phyloP scores from a whole-genome alignment of 1,284 basidiomycete genomes.

The Amylostereum chailletii region DNA sequence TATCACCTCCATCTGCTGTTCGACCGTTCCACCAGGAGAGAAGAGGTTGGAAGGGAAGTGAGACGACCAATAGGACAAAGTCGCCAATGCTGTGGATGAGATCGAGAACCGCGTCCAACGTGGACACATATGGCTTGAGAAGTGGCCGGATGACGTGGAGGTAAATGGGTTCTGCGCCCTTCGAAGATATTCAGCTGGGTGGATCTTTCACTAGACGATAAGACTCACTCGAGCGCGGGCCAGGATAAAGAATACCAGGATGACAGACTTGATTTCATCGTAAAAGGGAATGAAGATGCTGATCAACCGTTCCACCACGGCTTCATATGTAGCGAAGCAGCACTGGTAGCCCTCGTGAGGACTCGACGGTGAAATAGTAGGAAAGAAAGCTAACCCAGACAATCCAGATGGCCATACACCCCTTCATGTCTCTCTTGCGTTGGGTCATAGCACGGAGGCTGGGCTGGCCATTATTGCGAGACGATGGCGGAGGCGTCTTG shows the following conservation, averaged over 20 bases:
- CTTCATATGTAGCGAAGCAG: conserved; percentile 57
- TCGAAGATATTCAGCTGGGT: conserved; percentile 8
- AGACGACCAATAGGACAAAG: conserved; percentile 46
- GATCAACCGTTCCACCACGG: conserved; percentile 49
- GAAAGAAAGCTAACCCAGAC: conserved; percentile 55
- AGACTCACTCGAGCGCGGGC: conserved; percentile 63
- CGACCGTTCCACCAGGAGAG: conserved; percentile 32
- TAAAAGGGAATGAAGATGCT: conserved; percentile 72
- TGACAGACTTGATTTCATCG: conserved; percentile 64
- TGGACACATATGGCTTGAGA: conserved; percentile 56
- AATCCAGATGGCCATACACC: conserved; percentile 72
- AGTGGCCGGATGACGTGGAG: conserved; percentile 65
- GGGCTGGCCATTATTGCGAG: conserved; percentile 50
- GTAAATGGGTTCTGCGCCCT: conserved; percentile 77
- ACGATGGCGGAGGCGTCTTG: conserved; percentile 52
- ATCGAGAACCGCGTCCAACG: conserved; percentile 54
- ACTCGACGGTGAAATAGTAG: no score
- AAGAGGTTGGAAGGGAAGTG: conserved; percentile 42
- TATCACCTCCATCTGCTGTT: conserved; percentile 10
- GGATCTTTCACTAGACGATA: conserved; percentile 2
- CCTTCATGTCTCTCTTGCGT: conserved; percentile 76
- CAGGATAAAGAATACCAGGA: conserved; percentile 61
- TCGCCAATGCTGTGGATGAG: conserved; percentile 52
- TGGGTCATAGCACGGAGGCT: conserved; percentile 59
- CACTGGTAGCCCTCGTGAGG: conserved; percentile 29